These are phyloP conservation scores for Aegilops sharonensis DNA, from an alignment of 176 grass and related monocot genomes.

Conservation along the genomic window DNA sequence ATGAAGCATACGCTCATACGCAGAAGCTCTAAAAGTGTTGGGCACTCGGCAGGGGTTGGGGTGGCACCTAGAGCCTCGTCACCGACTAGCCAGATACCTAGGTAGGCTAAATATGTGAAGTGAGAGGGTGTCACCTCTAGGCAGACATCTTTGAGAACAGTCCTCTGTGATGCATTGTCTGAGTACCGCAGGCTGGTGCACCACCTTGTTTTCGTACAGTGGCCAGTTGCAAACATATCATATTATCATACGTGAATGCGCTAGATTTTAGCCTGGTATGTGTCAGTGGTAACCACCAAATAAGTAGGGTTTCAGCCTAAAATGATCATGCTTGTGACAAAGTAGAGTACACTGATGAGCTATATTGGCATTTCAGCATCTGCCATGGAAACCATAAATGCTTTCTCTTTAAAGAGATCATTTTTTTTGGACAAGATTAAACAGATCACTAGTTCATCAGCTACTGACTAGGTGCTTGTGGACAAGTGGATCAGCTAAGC, in stretches of 20 bases:
- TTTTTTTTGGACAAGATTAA: background rate
- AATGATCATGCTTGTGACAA: background rate
- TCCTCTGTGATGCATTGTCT: background rate
- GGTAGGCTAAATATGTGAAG: background rate
- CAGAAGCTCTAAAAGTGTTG: background rate
- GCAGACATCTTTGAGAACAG: background rate
- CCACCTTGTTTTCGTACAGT: background rate
- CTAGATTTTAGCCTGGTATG: background rate
- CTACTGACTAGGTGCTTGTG: background rate
- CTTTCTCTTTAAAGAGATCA: background rate
- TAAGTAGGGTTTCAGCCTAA: background rate
- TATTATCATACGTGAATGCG: background rate
- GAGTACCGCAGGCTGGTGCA: background rate
- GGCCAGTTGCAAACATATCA: background rate
- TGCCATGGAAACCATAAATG: background rate
- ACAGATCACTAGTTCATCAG: background rate
- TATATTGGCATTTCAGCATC: background rate
- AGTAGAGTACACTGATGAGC: background rate
- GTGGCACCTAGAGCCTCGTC: background rate
- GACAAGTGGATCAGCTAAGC: background rate
- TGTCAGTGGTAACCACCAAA: background rate
- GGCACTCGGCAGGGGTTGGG: background rate
- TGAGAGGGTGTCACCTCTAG: background rate
- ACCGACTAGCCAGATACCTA: background rate
- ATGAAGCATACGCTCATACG: background rate